Evolutionary conservation across 257 asterid genomes (phyloP), one percentile per base, ranked within the genome.

Genomic region (Solanum ossicruentum): DNA sequence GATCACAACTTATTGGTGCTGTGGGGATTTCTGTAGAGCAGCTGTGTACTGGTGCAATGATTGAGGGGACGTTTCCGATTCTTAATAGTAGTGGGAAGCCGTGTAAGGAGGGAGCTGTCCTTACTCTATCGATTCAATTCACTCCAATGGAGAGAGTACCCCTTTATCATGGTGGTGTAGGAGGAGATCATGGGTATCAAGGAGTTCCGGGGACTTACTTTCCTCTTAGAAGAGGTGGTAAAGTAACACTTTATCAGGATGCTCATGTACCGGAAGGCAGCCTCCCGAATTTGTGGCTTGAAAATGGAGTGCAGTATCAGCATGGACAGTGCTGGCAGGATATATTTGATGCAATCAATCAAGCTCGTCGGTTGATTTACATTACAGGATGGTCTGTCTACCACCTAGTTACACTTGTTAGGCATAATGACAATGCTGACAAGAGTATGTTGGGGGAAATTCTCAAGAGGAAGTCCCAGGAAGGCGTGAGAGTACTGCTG

Each of bases 361-460:
- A 91, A 87, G 98, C 99, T 39, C 97, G 96, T 11, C 88, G 93
- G 21, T 85, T 96, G 36, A 87, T 96, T 83, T 96, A 96, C 82
- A 94, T 96, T 57, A 92, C 99, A 0, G 99, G 99, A 18, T 96
- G 99, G 98, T 96, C 99, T 0, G 98, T 96, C 47, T 86, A 91
- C 86, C 98, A 96, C 87, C 70, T 93, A 5, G 97, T 94, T 75
- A 89, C 88, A 61, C 95, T 96, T 77, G 98, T 96, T 83, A 86
- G 99, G 65, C 95, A 93, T 75, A 93, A 89, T 77, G 92, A 89
- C 4, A 75, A 81, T 47, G 85, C 87, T 1, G 82, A 80, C 7
- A 84, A 88, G 16, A 87, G 93, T 86, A 84, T 80, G 61, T 89
- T 96, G 90, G 99, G 99, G 13, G 96, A 96, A 56, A 90, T 96